These are phyloP conservation scores for Psilocybe azurescens DNA, from an alignment of 768 basidiomycete genomes.

Conservation along the genomic window DNA sequence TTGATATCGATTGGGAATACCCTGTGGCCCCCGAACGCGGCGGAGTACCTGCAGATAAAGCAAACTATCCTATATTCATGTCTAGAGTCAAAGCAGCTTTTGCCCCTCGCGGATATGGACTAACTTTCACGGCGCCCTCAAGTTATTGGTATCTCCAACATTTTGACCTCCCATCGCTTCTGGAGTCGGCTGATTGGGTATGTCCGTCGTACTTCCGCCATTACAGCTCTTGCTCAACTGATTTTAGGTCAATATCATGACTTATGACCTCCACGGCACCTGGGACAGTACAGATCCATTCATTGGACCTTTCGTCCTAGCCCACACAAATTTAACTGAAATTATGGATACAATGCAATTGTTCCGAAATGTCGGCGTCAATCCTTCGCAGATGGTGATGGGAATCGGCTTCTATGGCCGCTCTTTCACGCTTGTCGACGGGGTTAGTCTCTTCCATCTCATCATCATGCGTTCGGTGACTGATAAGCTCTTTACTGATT, in stretches of 20 bases:
- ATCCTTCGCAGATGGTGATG: slow-evolving; percentile 15
- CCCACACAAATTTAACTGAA: slow-evolving; percentile 15
- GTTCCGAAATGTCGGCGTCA: slow-evolving; percentile 10
- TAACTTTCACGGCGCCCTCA: slow-evolving; percentile 14
- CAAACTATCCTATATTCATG: slow-evolving; percentile 11
- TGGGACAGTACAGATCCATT: slow-evolving; percentile 11
- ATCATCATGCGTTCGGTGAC: not conserved
- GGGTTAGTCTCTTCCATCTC: slow-evolving; percentile 5
- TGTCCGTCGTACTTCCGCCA: not conserved
- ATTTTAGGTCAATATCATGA: slow-evolving; percentile 9
- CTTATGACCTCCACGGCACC: slow-evolving; percentile 13
- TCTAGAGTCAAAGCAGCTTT: slow-evolving; percentile 12
- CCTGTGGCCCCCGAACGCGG: slow-evolving; percentile 13
- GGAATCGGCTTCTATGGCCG: slow-evolving; percentile 15
- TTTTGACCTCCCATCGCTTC: slow-evolving; percentile 11
- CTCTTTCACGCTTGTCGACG: slow-evolving; percentile 7
- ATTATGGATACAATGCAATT: slow-evolving; percentile 12
- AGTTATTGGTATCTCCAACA: slow-evolving; percentile 15
- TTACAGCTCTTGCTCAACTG: not conserved
- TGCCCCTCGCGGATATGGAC: slow-evolving; percentile 3
- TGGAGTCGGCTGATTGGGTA: slow-evolving; percentile 13
- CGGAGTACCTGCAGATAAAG: slow-evolving; percentile 11
- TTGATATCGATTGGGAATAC: slow-evolving; percentile 24
- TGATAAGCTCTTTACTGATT: not conserved
- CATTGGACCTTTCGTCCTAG: not conserved